These are phyloP conservation scores for Ceratobasidium sp. DNA, from an alignment of 1,284 basidiomycete genomes.

Conservation along the genomic window DNA sequence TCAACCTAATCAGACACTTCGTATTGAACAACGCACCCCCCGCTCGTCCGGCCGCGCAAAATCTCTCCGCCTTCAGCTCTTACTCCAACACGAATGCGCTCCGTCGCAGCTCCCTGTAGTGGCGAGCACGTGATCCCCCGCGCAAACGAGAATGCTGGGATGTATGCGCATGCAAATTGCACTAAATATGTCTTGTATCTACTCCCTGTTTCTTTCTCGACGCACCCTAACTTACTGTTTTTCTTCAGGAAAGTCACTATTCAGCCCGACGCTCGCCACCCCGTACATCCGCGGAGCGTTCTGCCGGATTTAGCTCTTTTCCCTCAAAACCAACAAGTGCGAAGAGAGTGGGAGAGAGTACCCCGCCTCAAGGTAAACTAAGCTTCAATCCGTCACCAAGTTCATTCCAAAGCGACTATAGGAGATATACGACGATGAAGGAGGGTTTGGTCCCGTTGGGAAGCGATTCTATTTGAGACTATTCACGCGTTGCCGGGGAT, in stretches of 20 bases:
- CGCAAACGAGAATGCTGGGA: too few species aligned
- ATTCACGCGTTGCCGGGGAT: too few species aligned
- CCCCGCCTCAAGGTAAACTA: not conserved
- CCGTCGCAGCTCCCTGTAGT: too few species aligned
- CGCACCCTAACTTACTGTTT: too few species aligned
- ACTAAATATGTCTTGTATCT: too few species aligned
- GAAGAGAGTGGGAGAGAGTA: not conserved
- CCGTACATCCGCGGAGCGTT: not conserved
- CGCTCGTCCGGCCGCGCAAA: not conserved
- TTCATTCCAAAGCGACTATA: not conserved
- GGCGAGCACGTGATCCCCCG: too few species aligned
- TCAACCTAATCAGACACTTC: not conserved
- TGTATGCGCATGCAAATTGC: too few species aligned
- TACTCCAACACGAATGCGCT: too few species aligned
- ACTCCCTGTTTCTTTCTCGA: too few species aligned
- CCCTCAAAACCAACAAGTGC: too few species aligned
- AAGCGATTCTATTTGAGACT: too few species aligned
- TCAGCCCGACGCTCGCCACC: slow-evolving; percentile 10
- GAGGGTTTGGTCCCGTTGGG: not conserved
- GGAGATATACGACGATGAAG: not conserved
- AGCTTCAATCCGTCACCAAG: slow-evolving; percentile 4
- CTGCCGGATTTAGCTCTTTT: not conserved
- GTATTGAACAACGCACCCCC: not conserved
- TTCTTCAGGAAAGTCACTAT: too few species aligned
- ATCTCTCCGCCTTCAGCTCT: not conserved